Evolutionary conservation across 225 moss, liverwort and hornwort genomes (phyloP).

Genomic region (Physcomitrellopsis africana): DNA sequence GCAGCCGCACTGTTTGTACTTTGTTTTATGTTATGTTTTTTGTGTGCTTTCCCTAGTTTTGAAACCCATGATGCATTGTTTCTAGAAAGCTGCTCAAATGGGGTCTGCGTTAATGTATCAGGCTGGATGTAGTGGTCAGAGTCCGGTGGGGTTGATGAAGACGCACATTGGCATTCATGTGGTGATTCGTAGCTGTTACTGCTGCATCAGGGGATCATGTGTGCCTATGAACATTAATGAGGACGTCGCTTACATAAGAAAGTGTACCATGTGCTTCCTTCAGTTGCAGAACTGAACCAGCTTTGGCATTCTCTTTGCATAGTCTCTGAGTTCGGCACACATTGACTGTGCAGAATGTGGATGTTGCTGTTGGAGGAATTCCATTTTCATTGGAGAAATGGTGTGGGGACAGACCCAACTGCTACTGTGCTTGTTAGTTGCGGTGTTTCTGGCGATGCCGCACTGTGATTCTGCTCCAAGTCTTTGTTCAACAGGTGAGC

Average conservation of each 20-base stretch:
- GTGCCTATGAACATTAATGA: too few relatives aligned
- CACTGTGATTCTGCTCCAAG: slow-evolving; percentile 31
- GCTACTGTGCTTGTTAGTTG: slow-evolving; percentile 40
- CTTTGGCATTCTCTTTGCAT: background rate
- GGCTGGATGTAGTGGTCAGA: too few relatives aligned
- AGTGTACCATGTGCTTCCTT: slow-evolving; percentile 1
- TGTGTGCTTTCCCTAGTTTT: too few relatives aligned
- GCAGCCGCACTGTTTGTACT: too few relatives aligned
- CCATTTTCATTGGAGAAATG: slow-evolving; percentile 8
- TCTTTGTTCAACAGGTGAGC: slow-evolving; percentile 27
- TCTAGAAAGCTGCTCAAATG: too few relatives aligned
- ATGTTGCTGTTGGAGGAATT: background rate
- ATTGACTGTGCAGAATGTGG: background rate
- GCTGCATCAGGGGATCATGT: slow-evolving; percentile 5
- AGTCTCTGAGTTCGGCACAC: background rate
- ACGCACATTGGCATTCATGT: background rate
- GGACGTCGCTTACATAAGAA: background rate
- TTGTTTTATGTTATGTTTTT: too few relatives aligned
- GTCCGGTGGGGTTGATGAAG: too few relatives aligned
- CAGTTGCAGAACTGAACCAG: background rate
- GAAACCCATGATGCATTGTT: too few relatives aligned
- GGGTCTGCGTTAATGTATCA: too few relatives aligned
- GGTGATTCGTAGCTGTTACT: background rate
- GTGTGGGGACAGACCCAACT: slow-evolving; percentile 12
- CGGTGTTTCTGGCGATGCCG: slow-evolving; percentile 22